Evolutionary conservation across 2,329 filamentous ascomycete genomes (phyloP).

Genomic region (Paramyrothecium sp.): DNA sequence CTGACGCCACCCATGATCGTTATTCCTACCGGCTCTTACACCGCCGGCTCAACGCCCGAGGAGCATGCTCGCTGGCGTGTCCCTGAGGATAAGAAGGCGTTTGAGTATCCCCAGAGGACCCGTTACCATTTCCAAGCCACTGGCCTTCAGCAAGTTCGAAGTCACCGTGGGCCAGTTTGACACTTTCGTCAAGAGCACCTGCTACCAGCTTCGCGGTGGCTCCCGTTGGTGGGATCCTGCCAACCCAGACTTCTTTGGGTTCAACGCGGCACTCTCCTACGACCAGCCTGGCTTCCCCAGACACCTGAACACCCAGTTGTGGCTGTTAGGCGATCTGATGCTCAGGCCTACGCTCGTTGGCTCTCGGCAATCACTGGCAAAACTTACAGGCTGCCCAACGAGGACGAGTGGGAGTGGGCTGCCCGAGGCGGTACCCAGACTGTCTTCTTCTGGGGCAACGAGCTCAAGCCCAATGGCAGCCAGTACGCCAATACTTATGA

Average conservation of each 20-base stretch:
- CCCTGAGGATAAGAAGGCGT: neutral
- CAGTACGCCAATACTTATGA: constrained; percentile 12
- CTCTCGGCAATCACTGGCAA: constrained; percentile 8
- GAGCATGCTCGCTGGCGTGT: constrained; percentile 10
- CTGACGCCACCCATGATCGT: constrained; percentile 8
- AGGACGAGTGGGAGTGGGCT: constrained; percentile 14
- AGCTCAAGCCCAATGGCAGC: neutral
- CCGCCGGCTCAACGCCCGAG: constrained; percentile 4
- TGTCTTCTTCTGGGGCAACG: constrained; percentile 13
- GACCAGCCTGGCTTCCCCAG: constrained; percentile 11
- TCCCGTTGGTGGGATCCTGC: constrained; percentile 8
- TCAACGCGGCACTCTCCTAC: constrained; percentile 7
- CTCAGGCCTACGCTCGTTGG: constrained; percentile 10
- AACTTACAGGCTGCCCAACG: constrained; percentile 9
- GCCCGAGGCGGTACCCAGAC: constrained; percentile 9
- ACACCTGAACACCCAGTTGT: constrained; percentile 7
- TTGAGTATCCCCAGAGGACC: constrained; percentile 6
- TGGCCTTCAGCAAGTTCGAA: constrained; percentile 10
- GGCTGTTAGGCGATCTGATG: constrained; percentile 9
- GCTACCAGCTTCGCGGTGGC: constrained; percentile 9
- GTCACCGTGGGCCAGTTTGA: constrained; percentile 8
- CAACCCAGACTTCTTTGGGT: constrained; percentile 4
- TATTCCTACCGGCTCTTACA: constrained; percentile 9
- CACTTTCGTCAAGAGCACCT: constrained; percentile 6
- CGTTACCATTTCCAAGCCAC: constrained; percentile 5